Evolutionary conservation across 768 basidiomycete genomes (phyloP), one percentile per base, ranked within the genome.

Genomic region (Exsudoporus frostii): DNA sequence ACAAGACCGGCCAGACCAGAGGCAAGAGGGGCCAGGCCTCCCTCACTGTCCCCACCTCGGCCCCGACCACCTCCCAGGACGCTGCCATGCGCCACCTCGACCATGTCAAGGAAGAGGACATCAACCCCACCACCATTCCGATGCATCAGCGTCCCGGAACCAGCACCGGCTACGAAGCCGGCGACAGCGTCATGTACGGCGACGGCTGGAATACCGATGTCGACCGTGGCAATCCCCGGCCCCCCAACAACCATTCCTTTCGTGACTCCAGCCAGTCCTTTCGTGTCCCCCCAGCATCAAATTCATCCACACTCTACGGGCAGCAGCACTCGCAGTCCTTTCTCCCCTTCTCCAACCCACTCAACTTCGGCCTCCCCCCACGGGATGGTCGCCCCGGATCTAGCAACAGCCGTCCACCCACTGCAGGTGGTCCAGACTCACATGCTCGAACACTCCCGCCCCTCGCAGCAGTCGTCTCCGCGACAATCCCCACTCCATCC

Each of bases 181-280:
- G 72, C 44, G 61, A 71, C 51, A 42, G 20, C 48, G 56, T 64
- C 54, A 53, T 69, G 42, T 71, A 69, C 20, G 41, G 17, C 40
- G 66, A 76, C 57, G 58, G 70, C 47, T 76, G 74, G 65, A 65
- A 68, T 14, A 54, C 71, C 32, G 72, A 76, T 59, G 56, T 73
- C 59, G 78, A 73, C 62, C 65, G 64, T 57, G 68, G 64, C 41
- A 48, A 69, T 69, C 61, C 71, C 48, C 69, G 76, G 44, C 71
- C 72, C 56, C 61, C 66, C 65, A 74, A 67, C 63, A 75, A 61
- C 44, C 83, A 85, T 83, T 86, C 85, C 83, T 86, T 86, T 85
- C 85, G 82, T 80, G 82, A 82, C 77, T 75, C 83, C 80, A 74
- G 78, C 81, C 85, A 86, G 83, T 86, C 86, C 85, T 86, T 86